Percentiles rank a stretch among this genome's conserved stretches.
Conservation (phyloP, 305 asterid genomes). For the Ilex paraguariensis region DNA sequence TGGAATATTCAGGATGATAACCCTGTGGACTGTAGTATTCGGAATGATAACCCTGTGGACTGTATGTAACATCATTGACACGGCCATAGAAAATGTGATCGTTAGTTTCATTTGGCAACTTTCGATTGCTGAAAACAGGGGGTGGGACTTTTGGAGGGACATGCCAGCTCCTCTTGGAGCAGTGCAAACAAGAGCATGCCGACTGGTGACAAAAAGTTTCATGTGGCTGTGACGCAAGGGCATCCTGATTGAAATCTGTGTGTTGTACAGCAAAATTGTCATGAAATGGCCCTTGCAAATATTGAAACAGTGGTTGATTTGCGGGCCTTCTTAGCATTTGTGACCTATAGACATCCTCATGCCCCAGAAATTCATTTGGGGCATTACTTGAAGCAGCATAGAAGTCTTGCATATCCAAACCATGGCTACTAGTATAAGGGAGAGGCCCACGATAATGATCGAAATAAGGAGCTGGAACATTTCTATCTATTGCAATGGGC, state of each 20-base stretch:
- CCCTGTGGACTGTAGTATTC: slow-evolving; percentile 36
- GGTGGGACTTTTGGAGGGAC: slow-evolving; percentile 45
- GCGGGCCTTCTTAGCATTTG: slow-evolving; percentile 48
- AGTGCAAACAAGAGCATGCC: slow-evolving; percentile 76
- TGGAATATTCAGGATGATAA: slow-evolving; percentile 32
- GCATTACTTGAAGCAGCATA: slow-evolving; percentile 36
- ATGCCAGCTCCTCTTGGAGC: slow-evolving; percentile 50
- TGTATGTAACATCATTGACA: slow-evolving; percentile 28
- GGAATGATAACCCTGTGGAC: slow-evolving; percentile 30
- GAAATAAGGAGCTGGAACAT: slow-evolving; percentile 30
- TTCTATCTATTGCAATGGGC: slow-evolving; percentile 34
- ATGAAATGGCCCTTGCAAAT: slow-evolving; percentile 37
- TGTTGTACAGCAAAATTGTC: slow-evolving; percentile 45
- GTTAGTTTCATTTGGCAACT: slow-evolving; percentile 38
- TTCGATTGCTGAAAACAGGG: slow-evolving; percentile 29
- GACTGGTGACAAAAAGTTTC: slow-evolving; percentile 71
- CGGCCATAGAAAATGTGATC: slow-evolving; percentile 31
- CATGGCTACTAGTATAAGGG: slow-evolving; percentile 41
- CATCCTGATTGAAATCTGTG: slow-evolving; percentile 40
- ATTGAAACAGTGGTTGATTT: slow-evolving; percentile 34
- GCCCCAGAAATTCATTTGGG: slow-evolving; percentile 36
- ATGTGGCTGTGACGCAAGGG: slow-evolving; percentile 49
- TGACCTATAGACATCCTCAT: slow-evolving; percentile 34
- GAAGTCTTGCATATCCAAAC: slow-evolving; percentile 37
- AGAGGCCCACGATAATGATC: slow-evolving; percentile 25